Evolutionary conservation across 2,329 filamentous ascomycete species (phyloP).

Genomic region (Hypoxylon sp.): DNA sequence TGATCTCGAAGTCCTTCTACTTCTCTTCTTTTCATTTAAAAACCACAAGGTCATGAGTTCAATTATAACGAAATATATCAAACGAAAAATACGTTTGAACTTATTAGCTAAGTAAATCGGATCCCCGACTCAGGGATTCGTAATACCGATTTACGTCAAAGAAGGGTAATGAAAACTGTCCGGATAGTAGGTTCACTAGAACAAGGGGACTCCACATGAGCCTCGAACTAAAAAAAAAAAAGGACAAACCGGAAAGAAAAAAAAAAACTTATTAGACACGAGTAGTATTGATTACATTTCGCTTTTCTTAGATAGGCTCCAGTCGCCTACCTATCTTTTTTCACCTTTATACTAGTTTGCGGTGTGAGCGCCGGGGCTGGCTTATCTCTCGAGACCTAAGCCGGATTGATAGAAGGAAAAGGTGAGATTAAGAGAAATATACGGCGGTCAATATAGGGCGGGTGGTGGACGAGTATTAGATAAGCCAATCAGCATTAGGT

Average conservation of each 20-base stretch:
- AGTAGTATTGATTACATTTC: slow-evolving; percentile 26
- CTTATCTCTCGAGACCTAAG: no score
- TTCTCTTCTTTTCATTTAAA: neutral
- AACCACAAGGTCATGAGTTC: neutral
- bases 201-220: slow-evolving; percentile 46
- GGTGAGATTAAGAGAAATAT: slow-evolving; percentile 11
- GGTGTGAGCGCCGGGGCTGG: slow-evolving; percentile 2
- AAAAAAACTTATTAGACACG: slow-evolving; percentile 11
- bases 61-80: neutral
- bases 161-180: slow-evolving; percentile 34
- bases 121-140: slow-evolving; percentile 22
- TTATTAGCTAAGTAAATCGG: slow-evolving; percentile 21
- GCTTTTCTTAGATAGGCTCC: slow-evolving; percentile 2
- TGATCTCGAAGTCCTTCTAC: neutral
- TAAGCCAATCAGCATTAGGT: slow-evolving; percentile 36
- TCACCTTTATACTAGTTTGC: slow-evolving; percentile 23
- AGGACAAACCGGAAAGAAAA: neutral
- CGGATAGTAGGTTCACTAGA: slow-evolving; percentile 39
- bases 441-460: slow-evolving; percentile 12
- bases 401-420: neutral
- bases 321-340: slow-evolving; percentile 10
- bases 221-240: slow-evolving; percentile 30
- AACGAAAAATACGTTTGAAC: neutral
- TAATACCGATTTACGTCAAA: slow-evolving; percentile 36
- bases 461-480: slow-evolving; percentile 5